Base-by-base conservation (phyloP, 2,329 filamentous ascomycete species). In the Fusarium brachygibbosum region DNA sequence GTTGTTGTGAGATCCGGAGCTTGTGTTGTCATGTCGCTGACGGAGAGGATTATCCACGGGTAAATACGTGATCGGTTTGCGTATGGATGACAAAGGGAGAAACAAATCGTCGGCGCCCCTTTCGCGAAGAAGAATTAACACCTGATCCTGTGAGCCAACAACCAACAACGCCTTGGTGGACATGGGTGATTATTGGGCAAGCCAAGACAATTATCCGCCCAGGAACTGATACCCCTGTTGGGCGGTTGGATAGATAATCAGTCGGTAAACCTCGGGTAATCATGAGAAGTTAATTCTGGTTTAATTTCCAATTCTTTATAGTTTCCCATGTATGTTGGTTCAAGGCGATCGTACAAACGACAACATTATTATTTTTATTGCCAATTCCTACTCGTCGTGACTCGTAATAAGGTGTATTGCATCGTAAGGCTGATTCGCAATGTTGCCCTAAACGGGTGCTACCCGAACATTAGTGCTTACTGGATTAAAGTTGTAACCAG, bases 1-100 rank as follows among this genome's bases (percentile, higher is more conserved):
- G 58, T 42, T 9, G 58, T 61, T 13, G 54, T 61, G 31, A 61
- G 58, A n/a, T 23, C 31, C 1, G 58, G 58, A 42, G 3, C 35
- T 0, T 51, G 54, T 4, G 58, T 59, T 16, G 54, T 44, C 58
- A 59, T 59, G 7, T 6, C 16, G 41, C 12, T 35, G 28, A 17
- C 4, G 6, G 19, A n/a, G 10, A 40, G 17, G 16, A 17, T 40
- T 11, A 10, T 31, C 6, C 17, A 29, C 2, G 21, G 34, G n/a
- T 14, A 19, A 14, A 14, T 11, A 17, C 4, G 16, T 21, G 32
- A 45, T 38, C 50, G 5, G 34, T 12, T 32, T 7, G 16, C 29
- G 11, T 31, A 17, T 13, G 8, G 21, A 42, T 37, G 23, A 25
- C 8, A 31, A 14, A 58, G 29, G 8, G 3, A 28, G 29, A 50